Evolutionary conservation across 306 rosid species (phyloP), one percentile per base, ranked within the genome.

Genomic region (Canavalia gladiata): DNA sequence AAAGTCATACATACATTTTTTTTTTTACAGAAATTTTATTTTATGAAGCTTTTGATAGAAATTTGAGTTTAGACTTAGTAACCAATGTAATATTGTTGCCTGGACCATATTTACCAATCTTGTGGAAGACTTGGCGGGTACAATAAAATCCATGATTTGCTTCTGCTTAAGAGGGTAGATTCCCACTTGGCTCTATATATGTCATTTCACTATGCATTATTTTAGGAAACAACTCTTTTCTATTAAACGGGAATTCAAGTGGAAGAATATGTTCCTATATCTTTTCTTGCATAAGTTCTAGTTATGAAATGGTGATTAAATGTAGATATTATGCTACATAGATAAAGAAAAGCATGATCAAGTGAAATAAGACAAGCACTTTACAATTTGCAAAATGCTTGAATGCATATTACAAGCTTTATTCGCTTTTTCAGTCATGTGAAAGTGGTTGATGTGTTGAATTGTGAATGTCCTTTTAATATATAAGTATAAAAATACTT

Each of bases 41-140:
- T 31, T 35, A 35, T 5, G 77, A 72, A 54, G 25, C 9, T 54
- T 72, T 33, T 42, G 13, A 18, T 25, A 7, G 33, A 55, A 55
- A 18, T 18, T 25, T 1, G 2, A 25, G 68, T 66, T 4, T 42
- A 45, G 52, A 66, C 72, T 42, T 67, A 11, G 37, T 25, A 67
- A 28, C 4, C 4, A 42, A 43, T 35, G 72, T 9, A 42, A 25
- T 18, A 7, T 43, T 43, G 28, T 67, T 52, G 18, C 52, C 7
- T 65, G 71, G 72, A 66, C 35, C 50, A 51, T 41, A 29, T 25
- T 66, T 65, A 25, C 50, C 8, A 65, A 50, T 39, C 50, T 65
- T 39, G 7, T 39, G 33, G 6, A n/a, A 6, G 6, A 66, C 72
- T 66, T 41, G 30, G 47, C 13, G 50, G 13, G 5, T 64, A 66